Percentiles rank a stretch among this genome's conserved stretches.
phyloP scores from a whole-genome alignment of 176 grass and related monocot genomes.

The Triticum dicoccoides region DNA sequence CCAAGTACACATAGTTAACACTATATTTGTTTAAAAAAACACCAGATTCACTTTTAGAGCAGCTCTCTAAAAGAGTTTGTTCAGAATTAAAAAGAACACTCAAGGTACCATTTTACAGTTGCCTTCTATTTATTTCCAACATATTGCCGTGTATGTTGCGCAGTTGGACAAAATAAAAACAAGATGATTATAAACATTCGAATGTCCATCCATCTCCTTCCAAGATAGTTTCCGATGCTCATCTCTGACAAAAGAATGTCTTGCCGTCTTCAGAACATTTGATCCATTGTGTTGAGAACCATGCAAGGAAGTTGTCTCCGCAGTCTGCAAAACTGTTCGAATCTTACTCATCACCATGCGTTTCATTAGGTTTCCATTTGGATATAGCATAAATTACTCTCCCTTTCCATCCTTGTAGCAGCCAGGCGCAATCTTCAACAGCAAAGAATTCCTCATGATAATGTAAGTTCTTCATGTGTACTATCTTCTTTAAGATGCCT shows the following conservation, averaged over 20 bases:
- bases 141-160: too few relatives aligned
- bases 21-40: background rate
- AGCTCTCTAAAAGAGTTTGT: background rate
- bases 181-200: background rate
- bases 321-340: background rate
- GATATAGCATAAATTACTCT: too few relatives aligned
- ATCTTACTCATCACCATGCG: too few relatives aligned
- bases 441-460: too few relatives aligned
- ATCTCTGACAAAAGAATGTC: background rate
- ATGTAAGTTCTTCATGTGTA: too few relatives aligned
- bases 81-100: background rate
- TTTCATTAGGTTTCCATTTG: too few relatives aligned
- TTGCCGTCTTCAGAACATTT: background rate
- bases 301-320: background rate
- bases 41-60: background rate
- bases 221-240: background rate
- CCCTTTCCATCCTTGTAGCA: too few relatives aligned
- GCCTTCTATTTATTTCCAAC: too few relatives aligned
- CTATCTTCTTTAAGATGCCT: too few relatives aligned
- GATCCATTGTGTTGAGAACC: background rate
- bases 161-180: too few relatives aligned
- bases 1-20: background rate
- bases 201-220: too few relatives aligned
- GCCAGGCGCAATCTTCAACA: too few relatives aligned
- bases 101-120: background rate